A percentile compares a stretch with the other conserved stretches of the same genome.
phyloP scores from a whole-genome alignment of 2,329 filamentous ascomycete species.

The Botrytis byssoidea region DNA sequence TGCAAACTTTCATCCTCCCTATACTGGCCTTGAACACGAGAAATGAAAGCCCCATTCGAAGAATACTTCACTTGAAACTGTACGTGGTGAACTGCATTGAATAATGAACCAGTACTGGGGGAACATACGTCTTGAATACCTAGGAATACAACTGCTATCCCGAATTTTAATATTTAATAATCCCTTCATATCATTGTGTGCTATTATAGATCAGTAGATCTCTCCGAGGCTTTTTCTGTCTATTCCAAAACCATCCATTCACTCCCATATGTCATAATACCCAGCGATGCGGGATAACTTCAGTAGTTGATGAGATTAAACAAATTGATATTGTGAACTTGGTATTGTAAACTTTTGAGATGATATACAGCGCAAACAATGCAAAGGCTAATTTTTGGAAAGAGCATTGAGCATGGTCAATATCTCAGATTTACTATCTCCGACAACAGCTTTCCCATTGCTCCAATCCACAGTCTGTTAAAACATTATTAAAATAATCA shows the following conservation, averaged over 20 bases:
- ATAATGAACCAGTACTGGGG: not conserved
- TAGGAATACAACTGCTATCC: not conserved
- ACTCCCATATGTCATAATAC: not conserved
- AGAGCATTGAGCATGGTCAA: slow-evolving; percentile 70
- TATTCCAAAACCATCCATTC: not conserved
- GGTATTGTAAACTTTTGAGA: slow-evolving; percentile 16
- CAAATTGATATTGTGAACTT: slow-evolving; percentile 1
- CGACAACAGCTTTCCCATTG: slow-evolving; percentile 76
- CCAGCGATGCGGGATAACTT: not conserved
- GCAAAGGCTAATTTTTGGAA: slow-evolving; percentile 37
- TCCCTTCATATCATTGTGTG: not conserved
- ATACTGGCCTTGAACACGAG: not conserved
- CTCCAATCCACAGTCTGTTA: slow-evolving; percentile 81
- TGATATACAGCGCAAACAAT: not conserved
- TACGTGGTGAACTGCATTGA: not conserved
- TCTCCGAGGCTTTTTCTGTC: not conserved
- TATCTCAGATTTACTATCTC: slow-evolving; percentile 85
- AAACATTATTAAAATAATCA: slow-evolving; percentile 31
- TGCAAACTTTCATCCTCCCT: not conserved
- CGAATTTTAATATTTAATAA: not conserved
- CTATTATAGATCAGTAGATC: not conserved
- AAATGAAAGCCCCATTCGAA: not conserved
- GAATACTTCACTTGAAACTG: not conserved
- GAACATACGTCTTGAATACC: not conserved
- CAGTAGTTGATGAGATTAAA: not conserved